Conservation (phyloP, 192 early-diverging fungal genomes). For the Funneliformis geosporum region DNA sequence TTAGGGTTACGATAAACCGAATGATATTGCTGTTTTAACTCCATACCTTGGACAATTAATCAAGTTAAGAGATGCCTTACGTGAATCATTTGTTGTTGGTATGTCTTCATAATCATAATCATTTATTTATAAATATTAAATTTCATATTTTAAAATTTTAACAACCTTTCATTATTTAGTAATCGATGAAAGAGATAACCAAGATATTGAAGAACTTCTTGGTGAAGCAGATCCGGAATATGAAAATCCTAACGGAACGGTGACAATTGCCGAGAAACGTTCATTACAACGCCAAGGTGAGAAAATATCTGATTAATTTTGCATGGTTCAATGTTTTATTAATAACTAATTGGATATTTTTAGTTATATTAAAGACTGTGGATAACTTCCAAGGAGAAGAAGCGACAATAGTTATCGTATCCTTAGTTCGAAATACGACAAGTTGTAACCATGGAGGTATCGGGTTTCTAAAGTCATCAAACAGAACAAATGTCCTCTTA, state of each 20-base stretch:
- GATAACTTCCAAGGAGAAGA: conserved; percentile 55
- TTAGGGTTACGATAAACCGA: conserved; percentile 44
- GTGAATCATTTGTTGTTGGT: conserved; percentile 37
- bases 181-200: conserved; percentile 29
- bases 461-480: conserved; percentile 58
- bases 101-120: background rate
- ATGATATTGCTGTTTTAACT: conserved; percentile 57
- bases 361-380: conserved; percentile 45
- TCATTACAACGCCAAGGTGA: background rate
- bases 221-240: background rate
- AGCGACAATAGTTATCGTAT: conserved; percentile 47
- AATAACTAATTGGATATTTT: background rate
- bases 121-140: conserved; percentile 19
- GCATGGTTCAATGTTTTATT: background rate
- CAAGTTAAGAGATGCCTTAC: conserved; percentile 42
- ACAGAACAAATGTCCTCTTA: conserved; percentile 59
- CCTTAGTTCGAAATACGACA: conserved; percentile 42
- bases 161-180: background rate
- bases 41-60: conserved; percentile 55
- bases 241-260: background rate
- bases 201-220: background rate
- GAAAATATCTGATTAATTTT: background rate
- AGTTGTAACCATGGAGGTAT: conserved; percentile 36
- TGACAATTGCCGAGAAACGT: background rate
- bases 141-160: background rate